phyloP scores from a whole-genome alignment of 176 grass and related monocot genomes.

The Oryza punctata region DNA sequence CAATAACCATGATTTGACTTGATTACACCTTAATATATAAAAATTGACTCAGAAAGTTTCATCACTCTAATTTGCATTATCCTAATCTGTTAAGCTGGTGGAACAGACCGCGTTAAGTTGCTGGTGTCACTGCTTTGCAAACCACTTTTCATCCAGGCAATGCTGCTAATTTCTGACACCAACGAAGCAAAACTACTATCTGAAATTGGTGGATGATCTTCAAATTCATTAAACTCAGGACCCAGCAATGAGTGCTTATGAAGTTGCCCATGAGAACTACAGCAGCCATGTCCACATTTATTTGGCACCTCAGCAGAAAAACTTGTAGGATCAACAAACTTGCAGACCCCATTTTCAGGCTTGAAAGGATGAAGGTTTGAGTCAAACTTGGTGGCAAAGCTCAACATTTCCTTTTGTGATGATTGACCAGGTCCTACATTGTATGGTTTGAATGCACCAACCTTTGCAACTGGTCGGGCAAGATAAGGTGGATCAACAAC shows the following conservation, averaged over 20 bases:
- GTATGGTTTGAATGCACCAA: constrained; percentile 85
- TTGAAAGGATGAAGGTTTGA: constrained; percentile 40
- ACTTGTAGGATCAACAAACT: constrained; percentile 43
- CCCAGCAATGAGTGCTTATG: constrained; percentile 64
- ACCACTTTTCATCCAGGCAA: constrained; percentile 92
- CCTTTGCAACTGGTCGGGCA: constrained; percentile 64
- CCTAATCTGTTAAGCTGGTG: not conserved
- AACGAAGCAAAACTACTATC: constrained; percentile 66
- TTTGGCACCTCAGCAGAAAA: constrained; percentile 67
- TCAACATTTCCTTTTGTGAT: constrained; percentile 25
- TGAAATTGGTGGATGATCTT: constrained; percentile 71
- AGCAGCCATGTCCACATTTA: constrained; percentile 82
- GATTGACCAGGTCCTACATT: constrained; percentile 32
- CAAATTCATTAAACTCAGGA: constrained; percentile 92
- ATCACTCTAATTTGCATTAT: not conserved
- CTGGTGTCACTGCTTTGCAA: constrained; percentile 58
- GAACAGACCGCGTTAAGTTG: constrained; percentile 52
- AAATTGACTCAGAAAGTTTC: not conserved
- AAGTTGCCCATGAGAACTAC: constrained; percentile 34
- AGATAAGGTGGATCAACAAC: constrained; percentile 68
- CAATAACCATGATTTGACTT: constrained; percentile 28
- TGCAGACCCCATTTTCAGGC: constrained; percentile 47
- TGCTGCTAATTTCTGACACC: constrained; percentile 93
- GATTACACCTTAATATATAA: constrained; percentile 24
- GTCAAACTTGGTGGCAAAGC: constrained; percentile 32